phyloP scores from a whole-genome alignment of 2,329 filamentous ascomycete genomes.

The Penicillium sp. region DNA sequence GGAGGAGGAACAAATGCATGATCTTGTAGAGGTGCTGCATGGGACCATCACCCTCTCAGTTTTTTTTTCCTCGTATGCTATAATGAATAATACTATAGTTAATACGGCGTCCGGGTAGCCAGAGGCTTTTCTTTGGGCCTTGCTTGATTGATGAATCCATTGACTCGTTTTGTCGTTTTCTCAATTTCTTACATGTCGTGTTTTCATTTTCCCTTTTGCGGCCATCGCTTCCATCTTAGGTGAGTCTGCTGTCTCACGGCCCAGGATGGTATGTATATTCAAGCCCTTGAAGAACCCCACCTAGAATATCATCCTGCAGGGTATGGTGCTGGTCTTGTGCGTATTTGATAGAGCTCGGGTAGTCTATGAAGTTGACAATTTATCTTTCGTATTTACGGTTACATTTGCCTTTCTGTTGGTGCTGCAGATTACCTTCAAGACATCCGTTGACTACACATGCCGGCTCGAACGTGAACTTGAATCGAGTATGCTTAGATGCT shows the following conservation, averaged over 20 bases:
- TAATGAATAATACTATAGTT: conserved; percentile 41
- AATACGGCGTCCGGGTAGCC: conserved; percentile 41
- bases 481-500: conserved; percentile 2
- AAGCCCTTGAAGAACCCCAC: background rate
- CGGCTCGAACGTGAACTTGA: background rate
- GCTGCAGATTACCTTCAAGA: too few species aligned
- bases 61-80: conserved; percentile 30
- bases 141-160: conserved; percentile 31
- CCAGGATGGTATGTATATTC: background rate
- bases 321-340: background rate
- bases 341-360: background rate
- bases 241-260: background rate
- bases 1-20: conserved; percentile 48
- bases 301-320: background rate
- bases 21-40: conserved; percentile 43
- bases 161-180: conserved; percentile 28
- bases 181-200: conserved; percentile 9
- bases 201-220: conserved; percentile 6
- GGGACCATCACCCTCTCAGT: conserved; percentile 13
- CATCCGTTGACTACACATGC: background rate
- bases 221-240: background rate
- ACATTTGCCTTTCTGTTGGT: too few species aligned
- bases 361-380: background rate
- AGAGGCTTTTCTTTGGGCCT: conserved; percentile 25
- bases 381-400: background rate